Percentiles rank a stretch among this genome's conserved stretches.
These are phyloP conservation scores for Brassica balearica DNA, from an alignment of 441 rosid genomes.

Conservation along the genomic window DNA sequence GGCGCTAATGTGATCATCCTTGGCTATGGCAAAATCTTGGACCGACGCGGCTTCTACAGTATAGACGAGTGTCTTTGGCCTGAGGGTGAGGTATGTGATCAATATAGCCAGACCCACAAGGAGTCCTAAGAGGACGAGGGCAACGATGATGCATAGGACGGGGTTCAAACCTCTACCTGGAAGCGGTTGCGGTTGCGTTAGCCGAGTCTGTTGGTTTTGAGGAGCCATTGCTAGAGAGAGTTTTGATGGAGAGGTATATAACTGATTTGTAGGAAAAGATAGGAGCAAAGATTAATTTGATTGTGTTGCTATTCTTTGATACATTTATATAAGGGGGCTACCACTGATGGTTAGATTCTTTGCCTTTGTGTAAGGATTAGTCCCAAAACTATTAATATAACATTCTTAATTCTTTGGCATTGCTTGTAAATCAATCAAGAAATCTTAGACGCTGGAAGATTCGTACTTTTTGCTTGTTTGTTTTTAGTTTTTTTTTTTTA, in stretches of 20 bases:
- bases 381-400: conserved; percentile 19
- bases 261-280: conserved; percentile 11
- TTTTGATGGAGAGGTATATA: conserved; percentile 8
- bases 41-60: conserved; percentile 64
- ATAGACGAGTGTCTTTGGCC: conserved; percentile 61
- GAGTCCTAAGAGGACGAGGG: conserved; percentile 50
- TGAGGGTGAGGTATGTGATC: conserved; percentile 67
- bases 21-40: conserved; percentile 51
- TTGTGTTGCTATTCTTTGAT: conserved; percentile 26
- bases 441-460: conserved; percentile 49
- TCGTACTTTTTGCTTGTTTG: conserved; percentile 31
- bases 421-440: conserved; percentile 49
- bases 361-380: conserved; percentile 43
- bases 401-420: conserved; percentile 26
- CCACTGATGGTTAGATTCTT: conserved; percentile 36
- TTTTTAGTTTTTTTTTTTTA: neutral
- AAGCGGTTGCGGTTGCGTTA: conserved; percentile 12
- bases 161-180: conserved; percentile 39
- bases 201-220: conserved; percentile 33
- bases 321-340: conserved; percentile 32
- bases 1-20: conserved; percentile 63
- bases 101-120: conserved; percentile 67
- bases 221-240: conserved; percentile 32
- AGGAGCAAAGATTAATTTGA: conserved; percentile 28
- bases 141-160: conserved; percentile 41